Evolutionary conservation across 1,284 basidiomycete species (phyloP).

Genomic region (Clitocybe nebularis): DNA sequence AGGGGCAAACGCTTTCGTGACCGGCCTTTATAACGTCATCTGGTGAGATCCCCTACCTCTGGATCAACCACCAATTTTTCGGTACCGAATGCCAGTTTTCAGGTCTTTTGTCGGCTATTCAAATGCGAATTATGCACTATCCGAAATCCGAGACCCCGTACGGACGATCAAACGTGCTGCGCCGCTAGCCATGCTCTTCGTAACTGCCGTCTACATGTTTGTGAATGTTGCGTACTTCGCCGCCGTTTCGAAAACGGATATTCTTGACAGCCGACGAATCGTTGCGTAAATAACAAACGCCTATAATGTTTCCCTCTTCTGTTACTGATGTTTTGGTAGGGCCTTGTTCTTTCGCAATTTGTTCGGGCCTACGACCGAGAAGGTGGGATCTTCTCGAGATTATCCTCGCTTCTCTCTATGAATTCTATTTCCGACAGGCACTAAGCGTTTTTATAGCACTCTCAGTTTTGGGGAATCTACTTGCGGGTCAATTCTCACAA

Average conservation of each 20-base stretch:
- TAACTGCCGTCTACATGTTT: slow-evolving; percentile 52
- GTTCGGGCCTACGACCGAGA: slow-evolving; percentile 55
- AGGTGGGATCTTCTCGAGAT: slow-evolving; percentile 30
- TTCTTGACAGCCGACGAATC: slow-evolving; percentile 55
- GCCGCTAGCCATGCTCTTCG: slow-evolving; percentile 54
- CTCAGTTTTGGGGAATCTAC: slow-evolving; percentile 59
- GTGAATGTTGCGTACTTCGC: slow-evolving; percentile 70
- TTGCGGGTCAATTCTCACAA: slow-evolving; percentile 59
- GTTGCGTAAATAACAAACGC: slow-evolving; percentile 46
- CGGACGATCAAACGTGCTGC: slow-evolving; percentile 64
- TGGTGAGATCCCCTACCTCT: slow-evolving; percentile 37
- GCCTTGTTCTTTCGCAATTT: slow-evolving; percentile 68
- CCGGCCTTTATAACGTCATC: slow-evolving; percentile 62
- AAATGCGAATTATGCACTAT: slow-evolving; percentile 69
- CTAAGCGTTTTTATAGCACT: slow-evolving; percentile 60
- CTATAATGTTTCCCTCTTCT: slow-evolving; percentile 4
- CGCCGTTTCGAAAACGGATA: slow-evolving; percentile 62
- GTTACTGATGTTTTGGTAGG: slow-evolving; percentile 23
- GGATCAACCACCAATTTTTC: neutral
- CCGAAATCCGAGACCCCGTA: slow-evolving; percentile 63
- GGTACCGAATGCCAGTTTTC: neutral
- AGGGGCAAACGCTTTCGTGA: slow-evolving; percentile 52
- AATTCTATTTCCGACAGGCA: slow-evolving; percentile 29
- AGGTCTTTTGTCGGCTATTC: slow-evolving; percentile 71
- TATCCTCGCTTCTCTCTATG: neutral